Evolutionary conservation across 257 asterid genomes (phyloP).

Genomic region (Petunia axillaris): DNA sequence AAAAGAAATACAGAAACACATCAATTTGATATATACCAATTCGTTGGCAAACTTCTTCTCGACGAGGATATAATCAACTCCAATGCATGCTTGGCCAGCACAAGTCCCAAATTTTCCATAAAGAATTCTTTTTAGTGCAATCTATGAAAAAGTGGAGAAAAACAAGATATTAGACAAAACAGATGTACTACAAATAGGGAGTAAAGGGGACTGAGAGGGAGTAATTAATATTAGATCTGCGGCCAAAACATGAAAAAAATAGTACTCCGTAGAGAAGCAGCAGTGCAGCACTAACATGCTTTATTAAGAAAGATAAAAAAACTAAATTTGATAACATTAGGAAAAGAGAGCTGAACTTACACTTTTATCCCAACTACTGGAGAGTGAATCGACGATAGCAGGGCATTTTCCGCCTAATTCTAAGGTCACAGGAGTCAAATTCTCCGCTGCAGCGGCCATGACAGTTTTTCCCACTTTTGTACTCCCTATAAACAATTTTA

Average conservation of each 20-base stretch:
- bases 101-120: conserved; percentile 75
- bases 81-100: conserved; percentile 87
- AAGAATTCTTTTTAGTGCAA: conserved; percentile 65
- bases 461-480: conserved; percentile 57
- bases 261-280: no score
- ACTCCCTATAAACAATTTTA: conserved; percentile 46
- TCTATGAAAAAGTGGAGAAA: conserved; percentile 37
- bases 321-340: not conserved
- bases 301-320: not conserved
- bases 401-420: conserved; percentile 95
- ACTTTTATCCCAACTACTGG: conserved; percentile 58
- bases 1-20: not conserved
- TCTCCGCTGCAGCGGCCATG: conserved; percentile 69
- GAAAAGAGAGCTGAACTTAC: conserved; percentile 32
- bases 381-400: conserved; percentile 65
- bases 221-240: not conserved
- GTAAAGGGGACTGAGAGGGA: not conserved
- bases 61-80: conserved; percentile 69
- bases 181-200: not conserved
- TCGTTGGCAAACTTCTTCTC: conserved; percentile 54
- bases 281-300: not conserved
- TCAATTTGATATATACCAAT: conserved; percentile 45
- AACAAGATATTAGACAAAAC: not conserved
- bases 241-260: not conserved
- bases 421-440: conserved; percentile 70